Percentiles rank a stretch among this genome's conserved stretches.
phyloP scores from a whole-genome alignment of 345 rosid genomes.

The Boechera stricta region DNA sequence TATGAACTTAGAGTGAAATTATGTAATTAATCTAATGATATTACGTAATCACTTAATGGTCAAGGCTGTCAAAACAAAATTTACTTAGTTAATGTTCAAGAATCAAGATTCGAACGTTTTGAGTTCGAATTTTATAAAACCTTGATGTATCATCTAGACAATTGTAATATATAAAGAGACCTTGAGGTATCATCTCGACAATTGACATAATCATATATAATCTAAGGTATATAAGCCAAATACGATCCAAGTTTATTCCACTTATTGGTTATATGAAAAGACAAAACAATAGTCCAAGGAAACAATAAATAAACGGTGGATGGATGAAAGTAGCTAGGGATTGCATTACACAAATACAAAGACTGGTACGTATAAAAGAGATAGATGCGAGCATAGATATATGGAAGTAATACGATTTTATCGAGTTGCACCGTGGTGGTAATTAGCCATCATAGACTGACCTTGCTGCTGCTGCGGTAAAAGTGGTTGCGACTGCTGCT shows the following conservation, averaged over 20 bases:
- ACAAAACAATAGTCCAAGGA: slow-evolving; percentile 23
- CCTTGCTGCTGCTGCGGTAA: slow-evolving; percentile 32
- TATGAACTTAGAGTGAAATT: background rate
- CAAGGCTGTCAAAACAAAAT: no score
- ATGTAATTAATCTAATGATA: background rate
- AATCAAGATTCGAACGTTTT: background rate
- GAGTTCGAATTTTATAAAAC: background rate
- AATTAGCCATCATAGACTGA: slow-evolving; percentile 30
- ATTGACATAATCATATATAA: background rate
- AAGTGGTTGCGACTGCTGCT: slow-evolving; percentile 26
- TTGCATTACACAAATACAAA: slow-evolving; percentile 32
- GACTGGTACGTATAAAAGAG: slow-evolving; percentile 14
- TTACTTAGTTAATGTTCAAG: background rate
- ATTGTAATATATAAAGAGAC: no score
- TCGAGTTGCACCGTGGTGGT: slow-evolving; percentile 36
- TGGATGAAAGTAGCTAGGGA: background rate
- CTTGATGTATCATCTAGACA: background rate
- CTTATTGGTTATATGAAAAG: slow-evolving; percentile 10
- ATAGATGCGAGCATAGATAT: slow-evolving; percentile 7
- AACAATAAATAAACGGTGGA: slow-evolving; percentile 4
- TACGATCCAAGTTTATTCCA: slow-evolving; percentile 21
- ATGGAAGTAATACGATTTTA: slow-evolving; percentile 21
- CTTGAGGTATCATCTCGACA: background rate
- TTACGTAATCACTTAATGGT: background rate
- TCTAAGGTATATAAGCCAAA: background rate